Base-by-base conservation (phyloP, 2,329 filamentous ascomycete genomes). In the Aureobasidium sp. region DNA sequence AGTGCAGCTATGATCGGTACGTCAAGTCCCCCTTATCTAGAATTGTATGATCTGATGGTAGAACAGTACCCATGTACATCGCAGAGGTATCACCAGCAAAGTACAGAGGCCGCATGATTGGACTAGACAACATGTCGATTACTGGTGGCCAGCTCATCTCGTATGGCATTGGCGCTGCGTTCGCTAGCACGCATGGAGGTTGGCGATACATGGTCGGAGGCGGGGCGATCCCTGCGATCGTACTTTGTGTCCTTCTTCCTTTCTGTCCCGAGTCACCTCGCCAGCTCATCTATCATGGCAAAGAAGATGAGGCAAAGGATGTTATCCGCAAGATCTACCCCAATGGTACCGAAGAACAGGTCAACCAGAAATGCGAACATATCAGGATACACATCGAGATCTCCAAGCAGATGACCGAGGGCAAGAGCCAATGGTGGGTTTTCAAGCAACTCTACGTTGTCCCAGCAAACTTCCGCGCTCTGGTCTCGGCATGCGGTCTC, bases 161-260 rank as follows among this genome's bases (percentile, higher is more conserved):
- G 5, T 70, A 68, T 47, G 67, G 66, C 10, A 66, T 73, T 45
- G 70, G 69, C 37, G 71, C 71, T 3, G 71, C 64, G 1, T 71
- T 73, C 44, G 68, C 68, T 2, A 55, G 75, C 2, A 73, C 79
- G 0, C 37, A 59, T 2, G 63, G 69, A 9, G 78, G 77, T n/a
- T 82, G 79, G 80, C 67, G 79, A 60, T 78, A 75, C 45, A 81
- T 81, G 75, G 78, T 81, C 3, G 79, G 75, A 0, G 70, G 77
- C 1, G 79, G 79, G 25, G 80, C 71, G 3, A 59, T 79, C 1
- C 80, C 80, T 2, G 73, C 79, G 2, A 70, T 82, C n/a, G 54
- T 78, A 3, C 74, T 81, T 1, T 72, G 66, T 3, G 68, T 66
- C 21, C 71, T 81, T 4, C 73, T 82, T 1, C 71, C 75, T 1